Evolutionary conservation across 228 moss, liverwort and hornwort species (phyloP), one percentile per base, ranked within the genome.

Genomic region (Sphagnum fallax): DNA sequence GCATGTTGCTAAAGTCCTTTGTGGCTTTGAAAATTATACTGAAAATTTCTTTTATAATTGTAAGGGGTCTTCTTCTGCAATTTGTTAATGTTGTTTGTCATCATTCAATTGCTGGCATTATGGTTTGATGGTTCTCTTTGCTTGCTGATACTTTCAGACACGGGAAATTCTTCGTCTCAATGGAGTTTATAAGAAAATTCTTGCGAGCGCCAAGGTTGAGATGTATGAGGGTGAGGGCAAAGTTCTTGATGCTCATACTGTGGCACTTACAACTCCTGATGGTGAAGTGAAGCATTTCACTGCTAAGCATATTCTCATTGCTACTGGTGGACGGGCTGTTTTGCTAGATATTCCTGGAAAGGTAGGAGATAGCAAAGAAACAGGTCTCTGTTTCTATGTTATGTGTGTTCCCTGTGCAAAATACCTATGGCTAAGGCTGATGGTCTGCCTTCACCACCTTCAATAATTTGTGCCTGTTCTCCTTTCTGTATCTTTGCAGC

Each of bases 101-200:
- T 47, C 32, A 32, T 32, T 32, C 32, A 32, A 3, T 64, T n/a
- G 64, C 4, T 15, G 14, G 64, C 67, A 52, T 58, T 61, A 48
- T 73, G 15, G 50, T 7, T n/a, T n/a, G 4, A 58, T 2, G 14
- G 10, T 9, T 9, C 14, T 10, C 58, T 58, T 58, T 10, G 58
- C 14, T 9, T 58, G 10, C 58, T 58, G 32, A 2, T 32, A 32
- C 76, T 58, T 66, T 78, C 85, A 92, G 91, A 90, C 90, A 4
- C 83, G 77, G 52, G 97, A 97, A 76, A 98, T 93, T n/a, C 66
- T 73, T 65, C 82, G 97, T 48, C 78, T 98, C 47, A 98, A 98
- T 83, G 97, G 91, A 68, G 78, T 93, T 47, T 98, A 98, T 48
- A 88, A 60, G 72, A 93, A 79, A 73, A 71, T 93, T 81, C 88